Percentiles rank a stretch among this genome's conserved stretches.
These are phyloP conservation scores for Fusarium sp. DNA, from an alignment of 2,329 filamentous ascomycete genomes.

Conservation along the genomic window DNA sequence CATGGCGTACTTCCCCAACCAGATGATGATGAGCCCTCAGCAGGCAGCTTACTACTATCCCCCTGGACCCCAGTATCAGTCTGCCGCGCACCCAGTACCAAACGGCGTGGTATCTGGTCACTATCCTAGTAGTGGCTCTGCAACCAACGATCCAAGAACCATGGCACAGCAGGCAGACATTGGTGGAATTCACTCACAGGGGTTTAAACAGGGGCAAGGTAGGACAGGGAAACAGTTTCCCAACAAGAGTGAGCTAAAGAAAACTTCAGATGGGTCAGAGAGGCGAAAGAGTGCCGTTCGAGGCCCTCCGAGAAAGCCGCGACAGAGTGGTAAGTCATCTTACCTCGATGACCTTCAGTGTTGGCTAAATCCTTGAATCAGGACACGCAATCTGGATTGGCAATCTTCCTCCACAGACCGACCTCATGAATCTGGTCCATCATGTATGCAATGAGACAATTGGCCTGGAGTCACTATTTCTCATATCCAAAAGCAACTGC, in stretches of 20 bases:
- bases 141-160: constrained; percentile 47
- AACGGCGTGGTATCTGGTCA: constrained; percentile 54
- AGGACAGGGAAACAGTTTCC: constrained; percentile 30
- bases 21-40: constrained; percentile 58
- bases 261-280: constrained; percentile 36
- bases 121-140: constrained; percentile 50
- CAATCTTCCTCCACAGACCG: constrained; percentile 87
- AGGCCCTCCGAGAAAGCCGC: constrained; percentile 58
- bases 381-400: constrained; percentile 97
- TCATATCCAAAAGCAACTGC: constrained; percentile 97
- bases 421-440: constrained; percentile 86
- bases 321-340: constrained; percentile 69
- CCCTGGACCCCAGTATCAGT: constrained; percentile 56
- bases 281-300: constrained; percentile 49
- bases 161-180: constrained; percentile 35
- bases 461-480: constrained; percentile 87
- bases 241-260: constrained; percentile 35
- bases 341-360: constrained; percentile 20
- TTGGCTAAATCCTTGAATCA: constrained; percentile 39
- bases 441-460: constrained; percentile 86
- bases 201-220: constrained; percentile 45
- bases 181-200: constrained; percentile 16
- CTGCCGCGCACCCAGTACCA: constrained; percentile 48
- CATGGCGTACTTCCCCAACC: constrained; percentile 60
- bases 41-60: constrained; percentile 63